Percentiles rank a stretch among this genome's conserved stretches.
phyloP scores from a whole-genome alignment of 257 asterid genomes.

The Plectranthus barbatus region DNA sequence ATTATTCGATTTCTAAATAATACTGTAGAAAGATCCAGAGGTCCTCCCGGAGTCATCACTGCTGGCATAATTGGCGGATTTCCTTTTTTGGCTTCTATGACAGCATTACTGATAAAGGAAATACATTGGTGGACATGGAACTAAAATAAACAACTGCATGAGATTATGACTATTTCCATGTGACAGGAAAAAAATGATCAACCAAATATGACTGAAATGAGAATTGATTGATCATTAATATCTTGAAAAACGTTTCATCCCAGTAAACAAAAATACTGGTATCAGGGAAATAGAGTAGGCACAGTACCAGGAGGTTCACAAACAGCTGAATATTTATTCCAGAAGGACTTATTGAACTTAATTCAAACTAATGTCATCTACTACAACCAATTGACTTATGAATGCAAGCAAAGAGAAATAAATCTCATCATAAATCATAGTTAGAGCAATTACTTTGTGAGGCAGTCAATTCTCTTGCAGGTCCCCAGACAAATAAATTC shows the following conservation, averaged over 20 bases:
- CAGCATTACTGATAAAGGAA: conserved; percentile 44
- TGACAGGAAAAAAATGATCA: not conserved
- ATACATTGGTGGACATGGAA: not conserved
- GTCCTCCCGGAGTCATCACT: conserved; percentile 85
- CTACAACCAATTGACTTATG: not conserved
- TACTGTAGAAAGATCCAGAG: conserved; percentile 81
- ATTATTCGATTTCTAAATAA: conserved; percentile 89
- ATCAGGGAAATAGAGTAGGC: too few species aligned
- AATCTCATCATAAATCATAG: not conserved
- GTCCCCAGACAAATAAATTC: not conserved
- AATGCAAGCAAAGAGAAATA: not conserved
- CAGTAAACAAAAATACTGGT: not conserved
- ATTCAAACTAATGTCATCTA: not conserved
- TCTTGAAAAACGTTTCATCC: not conserved
- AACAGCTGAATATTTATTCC: too few species aligned
- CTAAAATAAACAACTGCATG: not conserved
- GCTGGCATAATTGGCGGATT: conserved; percentile 97
- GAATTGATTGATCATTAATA: not conserved
- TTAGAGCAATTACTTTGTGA: not conserved
- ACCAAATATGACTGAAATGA: not conserved
- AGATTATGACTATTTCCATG: not conserved
- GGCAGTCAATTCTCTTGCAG: not conserved
- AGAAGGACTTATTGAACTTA: too few species aligned
- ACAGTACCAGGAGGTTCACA: too few species aligned
- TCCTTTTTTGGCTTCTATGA: conserved; percentile 71